Evolutionary conservation across 2,329 filamentous ascomycete genomes (phyloP).

Genomic region (Cytospora chrysosperma): DNA sequence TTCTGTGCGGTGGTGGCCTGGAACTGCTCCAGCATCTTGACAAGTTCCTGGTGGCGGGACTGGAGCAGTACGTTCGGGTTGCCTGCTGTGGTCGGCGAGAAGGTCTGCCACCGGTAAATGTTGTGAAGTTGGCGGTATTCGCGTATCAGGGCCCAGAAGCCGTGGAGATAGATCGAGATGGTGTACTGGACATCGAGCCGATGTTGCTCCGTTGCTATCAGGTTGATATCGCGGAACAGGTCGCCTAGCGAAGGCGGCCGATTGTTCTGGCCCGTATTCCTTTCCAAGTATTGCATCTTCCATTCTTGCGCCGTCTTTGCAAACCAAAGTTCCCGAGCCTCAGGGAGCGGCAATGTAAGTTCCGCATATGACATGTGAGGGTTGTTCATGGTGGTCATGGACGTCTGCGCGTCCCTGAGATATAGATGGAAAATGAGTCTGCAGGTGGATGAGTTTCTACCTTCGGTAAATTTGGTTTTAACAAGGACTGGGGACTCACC

Average conservation of each 20-base stretch:
- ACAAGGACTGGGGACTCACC: slow-evolving; percentile 38
- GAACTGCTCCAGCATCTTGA: slow-evolving; percentile 53
- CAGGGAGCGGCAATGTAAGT: slow-evolving; percentile 64
- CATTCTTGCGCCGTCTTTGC: slow-evolving; percentile 63
- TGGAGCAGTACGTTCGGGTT: slow-evolving; percentile 46
- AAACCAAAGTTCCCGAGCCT: slow-evolving; percentile 62
- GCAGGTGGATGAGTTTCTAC: slow-evolving; percentile 1
- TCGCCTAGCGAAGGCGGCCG: slow-evolving; percentile 54
- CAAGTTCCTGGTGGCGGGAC: slow-evolving; percentile 60
- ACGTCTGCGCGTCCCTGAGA: slow-evolving; percentile 64
- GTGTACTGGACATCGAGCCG: slow-evolving; percentile 57
- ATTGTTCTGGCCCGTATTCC: slow-evolving; percentile 37
- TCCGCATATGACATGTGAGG: slow-evolving; percentile 69
- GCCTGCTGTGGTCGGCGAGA: slow-evolving; percentile 41
- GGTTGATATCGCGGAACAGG: slow-evolving; percentile 55
- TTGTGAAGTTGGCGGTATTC: slow-evolving; percentile 62
- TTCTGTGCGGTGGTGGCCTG: slow-evolving; percentile 40
- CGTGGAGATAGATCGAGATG: slow-evolving; percentile 61
- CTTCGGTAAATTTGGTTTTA: not conserved
- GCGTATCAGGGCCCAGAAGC: slow-evolving; percentile 64
- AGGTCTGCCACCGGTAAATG: slow-evolving; percentile 47
- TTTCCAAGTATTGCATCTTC: slow-evolving; percentile 58
- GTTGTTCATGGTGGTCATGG: slow-evolving; percentile 64
- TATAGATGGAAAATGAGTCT: slow-evolving; percentile 65
- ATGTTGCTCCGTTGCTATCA: slow-evolving; percentile 47